Evolutionary conservation across 169 alveolate species (phyloP), one percentile per base, ranked within the genome.

Genomic region (Plasmodium malariae): DNA sequence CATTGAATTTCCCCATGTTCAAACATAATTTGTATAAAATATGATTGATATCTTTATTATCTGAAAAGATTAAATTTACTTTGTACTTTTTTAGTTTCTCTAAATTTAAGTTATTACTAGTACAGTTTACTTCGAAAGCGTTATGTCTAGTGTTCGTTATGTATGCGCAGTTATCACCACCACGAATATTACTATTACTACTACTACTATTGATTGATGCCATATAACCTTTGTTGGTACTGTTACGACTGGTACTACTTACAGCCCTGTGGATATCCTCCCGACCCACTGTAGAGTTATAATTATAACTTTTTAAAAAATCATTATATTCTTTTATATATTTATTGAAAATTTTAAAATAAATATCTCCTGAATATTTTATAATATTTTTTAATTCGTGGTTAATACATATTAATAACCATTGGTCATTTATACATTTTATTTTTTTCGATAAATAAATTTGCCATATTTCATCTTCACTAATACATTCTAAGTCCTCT

Each of bases 401-500:
- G 30, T 83, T 67, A 54, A 83, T 67, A 51, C 71, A 83, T 67
- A 83, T 48, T 83, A 83, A 67, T 32, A 83, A 45, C 91, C 91
- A 83, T 59, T 83, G 85, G 30, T 83, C 91, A 43, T 83, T 83
- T 67, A 83, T 60, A 34, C 62, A 26, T 67, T 65, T 83, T 51
- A 83, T 67, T 28, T 12, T 83, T 49, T 83, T 83, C 1, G 91
- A 83, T 83, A 83, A 14, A 83, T 83, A 83, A 14, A 83, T 67
- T 83, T 83, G 91, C 91, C 91, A 83, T 51, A 83, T 83, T 67
- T 83, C 91, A 57, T 83, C 91, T 70, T 83, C 85, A 1, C 32
- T 49, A 6, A 83, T 83, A 30, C 51, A 32, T 67, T 83, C 91
- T 12, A 26, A 19, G 36, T 83, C 91, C 30, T 67, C 83, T 51